Evolutionary conservation across 129 eudicot genomes (phyloP), one percentile per base, ranked within the genome.

Genomic region (Erigeron canadensis): DNA sequence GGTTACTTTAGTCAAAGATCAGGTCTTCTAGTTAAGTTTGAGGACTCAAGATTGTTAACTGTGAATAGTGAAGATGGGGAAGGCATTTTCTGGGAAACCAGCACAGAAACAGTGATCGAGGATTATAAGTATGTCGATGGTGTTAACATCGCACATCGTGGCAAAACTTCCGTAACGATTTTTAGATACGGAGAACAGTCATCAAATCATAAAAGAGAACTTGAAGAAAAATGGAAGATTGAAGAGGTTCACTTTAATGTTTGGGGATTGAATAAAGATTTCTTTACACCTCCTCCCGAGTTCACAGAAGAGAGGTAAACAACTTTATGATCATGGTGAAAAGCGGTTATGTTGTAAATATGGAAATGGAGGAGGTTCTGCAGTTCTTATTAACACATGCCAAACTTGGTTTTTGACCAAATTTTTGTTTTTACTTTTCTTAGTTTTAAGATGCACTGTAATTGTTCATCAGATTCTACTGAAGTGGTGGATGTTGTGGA

Each of bases 1-100:
- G 99, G 99, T 12, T 95, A 95, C 80, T 95, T 95, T 78, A 95
- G 99, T 88, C 99, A 95, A 81, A 76, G 99, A 76, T 90, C 99
- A 1, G 99, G 99, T 21, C 87, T 95, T 5, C 73, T 95, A 45
- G 83, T 88, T 18, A 91, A 95, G 70, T 89, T 95, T 74, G 99
- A 90, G 77, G 99, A 95, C 77, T 95, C 97, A 0, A 79, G 96
- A 57, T 75, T 95, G 69, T 85, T 95, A 3, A 75, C 89, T 0
- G 88, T 95, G 50, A 85, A 81, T 70, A 68, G 75, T 58, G 96
- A 83, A 7, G 86, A 88, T 55, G 97, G 88, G 12, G 95, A 86
- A 2, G 88, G 94, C 0, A 82, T 95, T 5, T 95, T 90, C 63
- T 95, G 96, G 97, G 96, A 91, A 69, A 95, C 97, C 10, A 90